Base-by-base conservation (phyloP, 441 rosid genomes). In the Gossypium lobatum region DNA sequence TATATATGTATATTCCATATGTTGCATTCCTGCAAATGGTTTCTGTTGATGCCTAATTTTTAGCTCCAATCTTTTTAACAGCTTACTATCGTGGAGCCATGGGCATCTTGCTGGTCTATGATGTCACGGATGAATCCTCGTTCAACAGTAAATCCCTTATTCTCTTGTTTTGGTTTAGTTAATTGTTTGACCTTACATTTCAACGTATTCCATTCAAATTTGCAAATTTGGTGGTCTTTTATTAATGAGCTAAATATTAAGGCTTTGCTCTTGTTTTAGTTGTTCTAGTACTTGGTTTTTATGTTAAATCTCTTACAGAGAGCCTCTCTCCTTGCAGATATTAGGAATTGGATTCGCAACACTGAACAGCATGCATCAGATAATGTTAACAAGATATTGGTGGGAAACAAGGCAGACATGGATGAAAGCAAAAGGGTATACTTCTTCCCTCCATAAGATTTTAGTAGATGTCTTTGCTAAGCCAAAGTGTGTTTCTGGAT, bases 381-480 rank as follows among this genome's bases (percentile, higher is more conserved):
- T 83, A 89, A 89, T 59, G 94, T 89, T 65, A 88, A 86, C 85
- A 89, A 88, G 81, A 85, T 89, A 73, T 73, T 89, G 83, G 89
- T 88, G 23, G 94, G 94, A 17, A 88, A 89, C 90, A 89, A 89
- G 78, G 93, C 93, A 70, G 93, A 89, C 73, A 89, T 89, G 93
- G 93, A 89, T 55, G 90, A 87, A 75, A 89, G 90, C 90, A 89
- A 89, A 81, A 86, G 93, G 88, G 91, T 87, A 83, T 14, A 4
- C 25, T 76, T n/a, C 50, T 10, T 4, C 10, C 31, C 20, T 17
- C 48, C 23, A 26, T 52, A 26, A 62, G 31, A 62, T 17, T 62
- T 61, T 60, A 42, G 31, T 6, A n/a, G 42, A 42, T 60, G 25
- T 39, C 46, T 8, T 39, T 39, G 13, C 46, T 39, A 39, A 39